Evolutionary conservation across 148 eudicot genomes (phyloP).

Genomic region (Rhododendron williamsianum): DNA sequence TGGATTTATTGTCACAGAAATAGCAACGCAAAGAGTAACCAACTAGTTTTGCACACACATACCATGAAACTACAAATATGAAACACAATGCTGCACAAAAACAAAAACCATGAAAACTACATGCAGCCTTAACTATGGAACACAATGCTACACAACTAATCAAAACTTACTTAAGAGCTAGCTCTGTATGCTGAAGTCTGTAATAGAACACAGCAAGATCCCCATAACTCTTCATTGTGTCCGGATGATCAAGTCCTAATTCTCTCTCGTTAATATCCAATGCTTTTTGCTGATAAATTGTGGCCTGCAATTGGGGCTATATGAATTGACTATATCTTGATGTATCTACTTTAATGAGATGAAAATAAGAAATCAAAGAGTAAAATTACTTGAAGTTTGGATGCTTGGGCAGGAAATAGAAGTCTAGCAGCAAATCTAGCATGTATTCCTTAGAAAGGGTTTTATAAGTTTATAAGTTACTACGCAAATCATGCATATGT

Average conservation of each 20-base stretch:
- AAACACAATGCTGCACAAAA: neutral
- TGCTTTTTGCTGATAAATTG: conserved; percentile 98
- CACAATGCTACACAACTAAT: conserved; percentile 1
- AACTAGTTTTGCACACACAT: neutral
- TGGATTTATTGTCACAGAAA: neutral
- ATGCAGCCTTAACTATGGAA: neutral
- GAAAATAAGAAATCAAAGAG: neutral
- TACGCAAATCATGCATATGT: neutral
- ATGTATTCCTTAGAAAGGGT: neutral
- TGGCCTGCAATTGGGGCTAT: conserved; percentile 56
- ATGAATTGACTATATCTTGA: conserved; percentile 14
- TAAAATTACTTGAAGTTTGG: neutral
- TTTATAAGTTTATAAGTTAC: neutral
- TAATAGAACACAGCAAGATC: conserved; percentile 99
- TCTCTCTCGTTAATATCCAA: conserved; percentile 99
- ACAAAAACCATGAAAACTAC: neutral
- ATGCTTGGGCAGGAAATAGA: neutral
- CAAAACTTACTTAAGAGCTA: conserved; percentile 88
- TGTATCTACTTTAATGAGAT: neutral
- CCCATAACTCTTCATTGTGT: conserved; percentile 99
- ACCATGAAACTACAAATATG: neutral
- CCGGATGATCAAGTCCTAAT: conserved; percentile 98
- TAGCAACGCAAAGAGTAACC: neutral
- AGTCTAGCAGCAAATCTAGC: neutral
- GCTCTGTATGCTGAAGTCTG: conserved; percentile 96